Percentiles rank a stretch among this genome's conserved stretches.
phyloP scores from a whole-genome alignment of 176 grass and related monocot genomes.

The Themeda triandra region DNA sequence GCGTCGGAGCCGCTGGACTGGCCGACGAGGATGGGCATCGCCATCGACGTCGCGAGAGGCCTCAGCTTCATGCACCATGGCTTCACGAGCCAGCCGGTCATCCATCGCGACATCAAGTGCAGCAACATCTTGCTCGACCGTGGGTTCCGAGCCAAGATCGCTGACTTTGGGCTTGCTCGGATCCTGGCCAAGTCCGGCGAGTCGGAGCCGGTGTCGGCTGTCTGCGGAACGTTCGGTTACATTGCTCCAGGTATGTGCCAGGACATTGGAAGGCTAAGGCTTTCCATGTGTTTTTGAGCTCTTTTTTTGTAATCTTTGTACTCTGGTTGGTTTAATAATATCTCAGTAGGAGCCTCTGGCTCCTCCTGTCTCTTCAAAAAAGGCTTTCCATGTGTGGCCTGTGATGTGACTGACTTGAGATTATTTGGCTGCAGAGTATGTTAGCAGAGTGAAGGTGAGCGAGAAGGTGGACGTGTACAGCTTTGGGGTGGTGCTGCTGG shows the following conservation, averaged over 20 bases:
- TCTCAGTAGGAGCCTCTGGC: too few relatives aligned
- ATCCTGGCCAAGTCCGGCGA: background rate
- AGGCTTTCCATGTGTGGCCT: too few relatives aligned
- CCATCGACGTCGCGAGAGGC: background rate
- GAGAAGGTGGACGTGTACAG: constrained; percentile 56
- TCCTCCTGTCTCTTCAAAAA: too few relatives aligned
- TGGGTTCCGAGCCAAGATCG: background rate
- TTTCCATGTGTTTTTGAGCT: too few relatives aligned
- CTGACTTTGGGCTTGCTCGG: background rate
- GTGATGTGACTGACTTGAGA: background rate
- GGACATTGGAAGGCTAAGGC: too few relatives aligned
- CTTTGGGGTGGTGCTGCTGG: constrained; percentile 70
- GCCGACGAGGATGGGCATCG: background rate
- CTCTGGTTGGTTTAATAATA: too few relatives aligned
- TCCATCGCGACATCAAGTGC: constrained; percentile 81
- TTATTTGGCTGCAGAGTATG: constrained; percentile 8
- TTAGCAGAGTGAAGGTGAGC: constrained; percentile 11
- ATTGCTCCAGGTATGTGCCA: background rate
- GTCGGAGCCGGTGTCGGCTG: background rate
- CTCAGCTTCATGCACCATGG: constrained; percentile 61
- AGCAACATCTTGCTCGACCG: constrained; percentile 57
- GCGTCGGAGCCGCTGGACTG: background rate
- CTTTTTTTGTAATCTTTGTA: too few relatives aligned
- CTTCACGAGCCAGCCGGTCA: constrained; percentile 45
- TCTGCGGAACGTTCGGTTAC: background rate